Evolutionary conservation across 164 flowering plant species (phyloP), one percentile per base, ranked within the genome.

Genomic region (Vitis labrusca): DNA sequence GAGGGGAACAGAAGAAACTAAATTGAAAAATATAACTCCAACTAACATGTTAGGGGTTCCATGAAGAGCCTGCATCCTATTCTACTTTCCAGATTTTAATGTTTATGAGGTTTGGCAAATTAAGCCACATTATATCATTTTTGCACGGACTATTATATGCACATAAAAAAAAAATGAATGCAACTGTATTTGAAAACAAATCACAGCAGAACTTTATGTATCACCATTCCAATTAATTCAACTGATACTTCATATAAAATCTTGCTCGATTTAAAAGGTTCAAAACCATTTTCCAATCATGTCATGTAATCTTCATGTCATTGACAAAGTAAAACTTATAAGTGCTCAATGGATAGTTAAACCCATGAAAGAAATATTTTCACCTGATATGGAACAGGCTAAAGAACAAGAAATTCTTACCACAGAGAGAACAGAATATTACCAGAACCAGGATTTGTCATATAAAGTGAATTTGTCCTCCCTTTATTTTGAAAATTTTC

Each of bases 381-480:
- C 56, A 5, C 56, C 56, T 10, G n/a, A 53, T n/a, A 53, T 12
- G 17, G n/a, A n/a, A n/a, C 56, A 53, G 56, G n/a, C 56, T 14
- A 53, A 53, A 53, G n/a, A 12, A 53, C 56, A 53, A 13, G 56
- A 14, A 53, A 53, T 10, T 53, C 56, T 53, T 12, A 53, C n/a
- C n/a, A 13, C 5, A 53, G 19, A 62, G 48, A 23, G 7, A 1
- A 16, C 15, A 49, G 10, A 76, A 37, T 16, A 37, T 64, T 78
- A 81, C 82, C 83, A 48, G 74, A 48, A 30, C 49, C 23, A 53
- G 78, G 71, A 61, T 49, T 15, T 17, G 12, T 68, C 63, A 61
- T 72, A 8, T 16, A 51, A 55, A 54, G 10, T 50, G 70, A 7
- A 44, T 66, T 67, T 58, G 37, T 47, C 2, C 53, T 69, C 53